Base-by-base conservation (phyloP, 352 stramenopile genomes). In the Phytophthora citrophthora region DNA sequence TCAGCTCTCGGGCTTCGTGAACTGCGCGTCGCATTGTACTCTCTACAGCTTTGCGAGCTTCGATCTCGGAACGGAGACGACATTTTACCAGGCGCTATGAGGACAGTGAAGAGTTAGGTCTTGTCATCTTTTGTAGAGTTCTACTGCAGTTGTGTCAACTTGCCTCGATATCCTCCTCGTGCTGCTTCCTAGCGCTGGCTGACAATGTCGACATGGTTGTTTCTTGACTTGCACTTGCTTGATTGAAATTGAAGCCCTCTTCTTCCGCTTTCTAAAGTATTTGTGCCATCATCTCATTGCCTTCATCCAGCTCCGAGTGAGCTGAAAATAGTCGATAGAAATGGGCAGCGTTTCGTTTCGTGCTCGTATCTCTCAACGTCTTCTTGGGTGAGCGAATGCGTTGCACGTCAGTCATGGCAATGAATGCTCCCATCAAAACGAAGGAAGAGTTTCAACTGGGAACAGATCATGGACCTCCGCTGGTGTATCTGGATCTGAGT, bases 11-110 rank as follows among this genome's bases (percentile, higher is more conserved):
- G 0, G 84, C 77, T 46, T 93, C 82, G 12, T 88, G 79, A 24
- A 93, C 82, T 1, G 82, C 84, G 7, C 82, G 80, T 63, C 89
- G 91, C 84, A 89, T 91, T 18, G 80, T 89, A 26, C 68, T 83
- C 50, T 93, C 82, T 1, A 73, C 77, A 1, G 84, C 82, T 56
- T 91, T 93, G 18, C 84, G 78, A 18, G 80, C 82, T 51, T 93
- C 82, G 10, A 87, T 80, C 68, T 93, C 84, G 27, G 84, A 93
- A 8, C 84, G 80, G 13, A 91, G 52, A 12, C 84, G 84, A 66
- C 81, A 93, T 72, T 93, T 93, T 20, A 91, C 84, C 31, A 93
- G 74, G 26, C 80, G 73, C 83, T 92, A 16, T 16, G 4, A 48
- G n/a, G 31, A 11, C 48, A 34, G 11, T 31, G 15, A 12, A 49